Conservation (phyloP, 306 rosid species). For the Prinsepia uniflora region DNA sequence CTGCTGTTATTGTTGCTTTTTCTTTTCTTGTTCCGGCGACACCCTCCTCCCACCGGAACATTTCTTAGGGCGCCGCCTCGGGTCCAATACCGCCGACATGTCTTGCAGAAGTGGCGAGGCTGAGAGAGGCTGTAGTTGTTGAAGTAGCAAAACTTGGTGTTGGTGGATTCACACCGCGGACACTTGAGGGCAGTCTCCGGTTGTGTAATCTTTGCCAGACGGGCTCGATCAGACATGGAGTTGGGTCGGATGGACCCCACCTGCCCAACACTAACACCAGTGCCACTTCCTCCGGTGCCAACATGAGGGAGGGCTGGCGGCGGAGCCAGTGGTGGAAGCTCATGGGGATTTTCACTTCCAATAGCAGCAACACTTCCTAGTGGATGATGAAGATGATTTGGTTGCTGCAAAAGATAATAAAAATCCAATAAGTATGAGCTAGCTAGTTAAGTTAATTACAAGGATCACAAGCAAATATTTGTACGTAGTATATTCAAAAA, state of each 20-base stretch:
- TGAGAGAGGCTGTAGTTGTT: slow-evolving; percentile 80
- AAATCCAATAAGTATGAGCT: background rate
- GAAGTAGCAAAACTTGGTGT: slow-evolving; percentile 89
- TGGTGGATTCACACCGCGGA: slow-evolving; percentile 84
- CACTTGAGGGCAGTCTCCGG: slow-evolving; percentile 84
- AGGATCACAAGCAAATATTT: slow-evolving; percentile 34
- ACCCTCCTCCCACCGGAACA: slow-evolving; percentile 95
- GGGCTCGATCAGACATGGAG: slow-evolving; percentile 87
- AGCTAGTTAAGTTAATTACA: background rate
- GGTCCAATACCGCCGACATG: slow-evolving; percentile 95
- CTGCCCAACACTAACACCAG: slow-evolving; percentile 21
- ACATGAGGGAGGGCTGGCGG: slow-evolving; percentile 25
- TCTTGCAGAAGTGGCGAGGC: slow-evolving; percentile 95
- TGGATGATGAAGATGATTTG: slow-evolving; percentile 32
- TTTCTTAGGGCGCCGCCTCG: slow-evolving; percentile 77
- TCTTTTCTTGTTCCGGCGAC: slow-evolving; percentile 83
- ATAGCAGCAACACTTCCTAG: slow-evolving; percentile 28
- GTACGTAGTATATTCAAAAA: slow-evolving; percentile 72
- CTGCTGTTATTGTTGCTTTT: slow-evolving; percentile 46
- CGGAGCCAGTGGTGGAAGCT: slow-evolving; percentile 46
- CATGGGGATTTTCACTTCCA: slow-evolving; percentile 41
- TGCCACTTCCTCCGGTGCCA: slow-evolving; percentile 17
- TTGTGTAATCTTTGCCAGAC: slow-evolving; percentile 66
- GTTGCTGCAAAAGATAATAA: slow-evolving; percentile 47
- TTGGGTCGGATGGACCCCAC: slow-evolving; percentile 55